These are phyloP conservation scores for Starmerella asiatica DNA, from an alignment of 805 yeast genomes.

Conservation along the genomic window DNA sequence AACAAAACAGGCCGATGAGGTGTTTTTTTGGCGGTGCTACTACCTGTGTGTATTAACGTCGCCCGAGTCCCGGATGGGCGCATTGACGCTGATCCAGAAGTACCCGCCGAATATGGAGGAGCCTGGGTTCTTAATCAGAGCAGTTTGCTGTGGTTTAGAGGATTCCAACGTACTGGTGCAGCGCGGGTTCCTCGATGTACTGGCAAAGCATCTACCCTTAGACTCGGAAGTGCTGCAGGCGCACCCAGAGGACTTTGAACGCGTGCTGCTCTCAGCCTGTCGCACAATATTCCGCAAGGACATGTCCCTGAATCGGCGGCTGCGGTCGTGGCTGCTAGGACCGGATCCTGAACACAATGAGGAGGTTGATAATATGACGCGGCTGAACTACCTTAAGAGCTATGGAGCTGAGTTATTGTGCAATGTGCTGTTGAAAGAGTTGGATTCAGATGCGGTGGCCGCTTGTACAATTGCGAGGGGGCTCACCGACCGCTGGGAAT, in stretches of 20 bases:
- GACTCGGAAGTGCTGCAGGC: slow-evolving; percentile 39
- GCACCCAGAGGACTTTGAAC: slow-evolving; percentile 41
- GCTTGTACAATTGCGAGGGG: slow-evolving; percentile 53
- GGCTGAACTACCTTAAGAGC: slow-evolving; percentile 45
- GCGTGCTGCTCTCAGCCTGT: slow-evolving; percentile 47
- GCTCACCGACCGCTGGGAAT: slow-evolving; percentile 89
- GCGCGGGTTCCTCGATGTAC: slow-evolving; percentile 76
- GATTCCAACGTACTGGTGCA: slow-evolving; percentile 61
- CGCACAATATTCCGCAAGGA: slow-evolving; percentile 62
- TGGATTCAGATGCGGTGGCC: slow-evolving; percentile 23
- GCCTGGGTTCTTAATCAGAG: slow-evolving; percentile 63
- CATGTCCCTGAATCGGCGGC: slow-evolving; percentile 85
- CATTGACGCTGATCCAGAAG: slow-evolving; percentile 53
- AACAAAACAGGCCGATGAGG: slow-evolving; percentile 44
- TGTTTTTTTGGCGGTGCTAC: slow-evolving; percentile 76
- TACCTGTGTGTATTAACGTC: slow-evolving; percentile 64
- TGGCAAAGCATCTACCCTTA: slow-evolving; percentile 54
- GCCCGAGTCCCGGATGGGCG: slow-evolving; percentile 72
- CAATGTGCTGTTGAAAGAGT: slow-evolving; percentile 39
- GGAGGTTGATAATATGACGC: slow-evolving; percentile 18
- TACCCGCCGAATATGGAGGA: slow-evolving; percentile 40
- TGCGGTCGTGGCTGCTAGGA: slow-evolving; percentile 89
- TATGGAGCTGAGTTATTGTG: slow-evolving; percentile 42
- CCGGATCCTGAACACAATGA: slow-evolving; percentile 49
- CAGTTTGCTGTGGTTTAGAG: slow-evolving; percentile 54